Base-by-base conservation (phyloP, 257 asterid species). In the Petunia secreta region DNA sequence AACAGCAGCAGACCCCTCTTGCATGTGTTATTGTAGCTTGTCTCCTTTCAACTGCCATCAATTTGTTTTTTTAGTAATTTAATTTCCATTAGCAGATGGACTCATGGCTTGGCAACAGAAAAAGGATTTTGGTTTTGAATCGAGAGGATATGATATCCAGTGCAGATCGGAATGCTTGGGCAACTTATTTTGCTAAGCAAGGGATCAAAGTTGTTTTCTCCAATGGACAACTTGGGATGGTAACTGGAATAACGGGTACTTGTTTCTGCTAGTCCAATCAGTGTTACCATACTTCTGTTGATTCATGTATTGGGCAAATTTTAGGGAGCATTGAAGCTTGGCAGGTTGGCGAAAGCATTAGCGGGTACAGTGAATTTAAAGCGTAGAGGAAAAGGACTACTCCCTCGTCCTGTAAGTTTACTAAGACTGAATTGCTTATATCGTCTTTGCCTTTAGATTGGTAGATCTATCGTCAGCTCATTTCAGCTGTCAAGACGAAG, bases 151-250 rank as follows among this genome's bases (percentile, higher is more conserved):
- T 96, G 99, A 87, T 96, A 85, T 90, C 98, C 40, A 86, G 91
- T 34, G 92, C 93, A 38, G 99, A 96, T 80, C 89, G 98, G 83
- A 90, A 94, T 88, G 96, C 98, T 64, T 96, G 98, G 99, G 98
- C 99, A 86, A 89, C 86, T 86, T 91, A 90, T 86, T 96, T 90
- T 83, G 93, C 98, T 55, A 90, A 88, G 84, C 99, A 86, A 91
- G 98, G 98, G 77, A 85, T 84, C 40, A 93, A 90, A 89, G 95
- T 90, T 37, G 89, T 95, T 75, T 91, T 91, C 87, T 87, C 98
- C 80, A 91, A 93, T 81, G 98, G 95, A 36, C 88, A 93, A 87
- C 92, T 87, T 52, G 98, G 98, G 79, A 86, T 88, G 98, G 98
- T 94, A 87, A 68, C 75, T 65, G 41, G 62, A 71, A 63, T 8